Evolutionary conservation across 352 stramenopile species (phyloP).

Genomic region (Hyaloperonospora brassicae): DNA sequence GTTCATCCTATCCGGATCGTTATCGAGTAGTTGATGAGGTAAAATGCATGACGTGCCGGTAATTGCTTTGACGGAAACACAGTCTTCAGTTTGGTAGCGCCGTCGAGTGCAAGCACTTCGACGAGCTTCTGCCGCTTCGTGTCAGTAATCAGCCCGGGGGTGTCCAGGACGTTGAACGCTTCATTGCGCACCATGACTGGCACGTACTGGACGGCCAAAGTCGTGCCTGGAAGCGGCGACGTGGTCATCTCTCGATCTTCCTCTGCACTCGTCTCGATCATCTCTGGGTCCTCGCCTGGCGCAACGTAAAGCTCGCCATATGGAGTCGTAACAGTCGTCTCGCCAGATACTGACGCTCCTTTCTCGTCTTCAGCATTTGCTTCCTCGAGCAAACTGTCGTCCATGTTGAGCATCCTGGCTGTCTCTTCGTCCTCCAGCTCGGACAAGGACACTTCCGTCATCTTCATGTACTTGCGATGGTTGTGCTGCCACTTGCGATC

Average conservation of each 20-base stretch:
- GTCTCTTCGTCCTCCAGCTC: conserved; percentile 45
- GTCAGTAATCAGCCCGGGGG: conserved; percentile 70
- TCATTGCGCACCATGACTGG: conserved; percentile 75
- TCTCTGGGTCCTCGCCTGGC: conserved; percentile 50
- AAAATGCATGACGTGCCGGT: conserved; percentile 28
- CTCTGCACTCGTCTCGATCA: conserved; percentile 58
- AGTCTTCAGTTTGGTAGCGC: conserved; percentile 54
- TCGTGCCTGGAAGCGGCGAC: conserved; percentile 87
- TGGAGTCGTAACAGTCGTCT: conserved; percentile 17
- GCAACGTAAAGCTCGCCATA: conserved; percentile 41
- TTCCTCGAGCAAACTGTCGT: conserved; percentile 29
- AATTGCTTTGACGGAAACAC: conserved; percentile 73
- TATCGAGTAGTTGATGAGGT: neutral
- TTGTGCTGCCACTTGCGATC: conserved; percentile 83
- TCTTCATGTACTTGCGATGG: conserved; percentile 82
- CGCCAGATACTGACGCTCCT: conserved; percentile 3
- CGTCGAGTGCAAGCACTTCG: conserved; percentile 65
- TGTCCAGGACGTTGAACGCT: conserved; percentile 77
- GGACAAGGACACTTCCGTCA: conserved; percentile 41
- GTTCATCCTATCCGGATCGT: neutral
- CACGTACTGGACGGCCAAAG: conserved; percentile 75
- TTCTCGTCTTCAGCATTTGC: conserved; percentile 11
- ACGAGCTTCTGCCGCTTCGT: conserved; percentile 70
- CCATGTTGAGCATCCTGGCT: conserved; percentile 48
- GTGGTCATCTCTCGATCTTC: conserved; percentile 78